Conservation (phyloP, 805 yeast species). For the Kodamaea nitidulidarum region DNA sequence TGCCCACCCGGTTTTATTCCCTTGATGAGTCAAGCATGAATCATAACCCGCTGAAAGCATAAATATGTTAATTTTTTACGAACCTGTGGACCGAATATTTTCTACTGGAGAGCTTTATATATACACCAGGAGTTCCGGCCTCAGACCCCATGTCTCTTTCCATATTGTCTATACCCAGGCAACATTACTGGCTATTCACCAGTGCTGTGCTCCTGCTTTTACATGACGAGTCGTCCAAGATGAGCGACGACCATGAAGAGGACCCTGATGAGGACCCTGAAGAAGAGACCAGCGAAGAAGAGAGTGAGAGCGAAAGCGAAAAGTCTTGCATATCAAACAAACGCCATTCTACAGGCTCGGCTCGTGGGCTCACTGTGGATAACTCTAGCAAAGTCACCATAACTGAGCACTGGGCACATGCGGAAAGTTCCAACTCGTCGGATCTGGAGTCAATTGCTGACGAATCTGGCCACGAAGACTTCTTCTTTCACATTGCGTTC, state of each 20-base stretch:
- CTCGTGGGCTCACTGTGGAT: conserved; percentile 14
- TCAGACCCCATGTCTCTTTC: conserved; percentile 34
- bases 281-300: conserved; percentile 4
- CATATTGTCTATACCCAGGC: conserved; percentile 51
- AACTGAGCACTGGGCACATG: conserved; percentile 8
- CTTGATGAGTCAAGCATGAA: not conserved
- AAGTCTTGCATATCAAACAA: conserved; percentile 6
- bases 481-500: conserved; percentile 57
- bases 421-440: conserved; percentile 2
- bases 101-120: conserved; percentile 2
- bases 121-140: conserved; percentile 18
- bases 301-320: conserved; percentile 16
- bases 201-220: conserved; percentile 48
- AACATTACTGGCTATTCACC: conserved; percentile 49
- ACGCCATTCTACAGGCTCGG: conserved; percentile 5
- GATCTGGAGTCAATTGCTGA: conserved; percentile 8
- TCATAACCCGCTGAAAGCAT: not conserved
- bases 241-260: conserved; percentile 12
- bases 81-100: not conserved
- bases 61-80: not conserved
- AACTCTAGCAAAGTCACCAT: conserved; percentile 27
- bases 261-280: conserved; percentile 10
- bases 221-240: conserved; percentile 29
- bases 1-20: too few relatives aligned
- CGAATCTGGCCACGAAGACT: conserved; percentile 16